Conservation (phyloP, 169 alveolate species). For the Plasmodium chabaudi region DNA sequence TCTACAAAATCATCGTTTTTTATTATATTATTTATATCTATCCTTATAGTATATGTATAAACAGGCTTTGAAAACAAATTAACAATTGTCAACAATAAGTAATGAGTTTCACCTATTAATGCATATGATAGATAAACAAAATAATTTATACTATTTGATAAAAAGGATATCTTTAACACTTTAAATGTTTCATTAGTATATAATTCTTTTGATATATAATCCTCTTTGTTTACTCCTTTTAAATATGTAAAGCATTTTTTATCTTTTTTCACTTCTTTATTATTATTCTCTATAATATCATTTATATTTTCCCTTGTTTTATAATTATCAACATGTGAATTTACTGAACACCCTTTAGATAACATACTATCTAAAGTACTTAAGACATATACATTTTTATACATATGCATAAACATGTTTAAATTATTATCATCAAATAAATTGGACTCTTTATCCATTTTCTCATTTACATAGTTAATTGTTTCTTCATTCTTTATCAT, state of each 20-base stretch:
- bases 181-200: slow-evolving; percentile 41
- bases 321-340: background rate
- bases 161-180: slow-evolving; percentile 28
- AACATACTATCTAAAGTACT: slow-evolving; percentile 12
- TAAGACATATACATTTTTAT: slow-evolving; percentile 46
- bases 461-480: background rate
- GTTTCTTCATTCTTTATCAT: background rate
- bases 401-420: slow-evolving; percentile 54
- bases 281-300: background rate
- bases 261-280: background rate
- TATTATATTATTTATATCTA: slow-evolving; percentile 19
- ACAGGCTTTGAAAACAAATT: slow-evolving; percentile 38
- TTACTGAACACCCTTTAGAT: background rate
- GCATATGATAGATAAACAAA: slow-evolving; percentile 26
- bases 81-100: slow-evolving; percentile 30
- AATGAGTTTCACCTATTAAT: slow-evolving; percentile 23
- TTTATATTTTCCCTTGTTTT: background rate
- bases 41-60: slow-evolving; percentile 29
- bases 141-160: slow-evolving; percentile 32
- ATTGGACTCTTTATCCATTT: slow-evolving; percentile 1
- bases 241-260: background rate
- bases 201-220: slow-evolving; percentile 14
- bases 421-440: slow-evolving; percentile 45
- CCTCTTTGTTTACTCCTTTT: slow-evolving; percentile 22
- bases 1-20: slow-evolving; percentile 20